Evolutionary conservation across 2,329 filamentous ascomycete genomes (phyloP).

Genomic region (Paecilomyces formosus): DNA sequence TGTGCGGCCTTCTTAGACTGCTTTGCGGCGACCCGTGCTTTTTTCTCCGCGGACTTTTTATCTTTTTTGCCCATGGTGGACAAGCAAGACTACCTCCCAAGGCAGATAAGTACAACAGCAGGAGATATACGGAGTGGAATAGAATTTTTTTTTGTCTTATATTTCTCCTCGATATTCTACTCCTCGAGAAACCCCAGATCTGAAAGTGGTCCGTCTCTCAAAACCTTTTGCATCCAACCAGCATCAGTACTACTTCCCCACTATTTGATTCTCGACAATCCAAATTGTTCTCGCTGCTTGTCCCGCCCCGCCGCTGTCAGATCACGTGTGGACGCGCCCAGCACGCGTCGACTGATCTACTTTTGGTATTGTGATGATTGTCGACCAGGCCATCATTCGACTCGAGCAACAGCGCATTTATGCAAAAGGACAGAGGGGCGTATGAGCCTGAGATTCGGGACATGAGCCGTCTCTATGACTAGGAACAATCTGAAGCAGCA

Average conservation of each 20-base stretch:
- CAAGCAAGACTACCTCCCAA: neutral
- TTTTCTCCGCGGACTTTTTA: constrained; percentile 51
- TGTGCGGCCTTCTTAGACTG: constrained; percentile 73
- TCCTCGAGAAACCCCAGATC: neutral
- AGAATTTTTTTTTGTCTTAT: neutral
- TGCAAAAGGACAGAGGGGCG: neutral
- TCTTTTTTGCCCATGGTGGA: constrained; percentile 45
- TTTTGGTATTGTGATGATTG: neutral
- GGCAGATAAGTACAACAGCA: neutral
- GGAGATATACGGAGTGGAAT: neutral
- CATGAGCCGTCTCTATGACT: constrained; percentile 38
- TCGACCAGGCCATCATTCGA: neutral
- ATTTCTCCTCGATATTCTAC: neutral
- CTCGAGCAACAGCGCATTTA: neutral
- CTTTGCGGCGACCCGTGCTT: constrained; percentile 57
- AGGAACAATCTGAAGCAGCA: constrained; percentile 39
- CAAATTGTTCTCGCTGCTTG: neutral
- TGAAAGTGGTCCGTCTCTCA: neutral
- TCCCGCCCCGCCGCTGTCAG: constrained; percentile 20
- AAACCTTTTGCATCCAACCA: neutral
- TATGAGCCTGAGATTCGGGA: constrained; percentile 18
- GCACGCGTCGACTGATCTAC: neutral
- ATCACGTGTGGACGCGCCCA: constrained; percentile 9
- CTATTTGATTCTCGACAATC: neutral
- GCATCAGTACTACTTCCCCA: neutral